Conservation (phyloP, 2,329 filamentous ascomycete species). For the Fusarium sp. region DNA sequence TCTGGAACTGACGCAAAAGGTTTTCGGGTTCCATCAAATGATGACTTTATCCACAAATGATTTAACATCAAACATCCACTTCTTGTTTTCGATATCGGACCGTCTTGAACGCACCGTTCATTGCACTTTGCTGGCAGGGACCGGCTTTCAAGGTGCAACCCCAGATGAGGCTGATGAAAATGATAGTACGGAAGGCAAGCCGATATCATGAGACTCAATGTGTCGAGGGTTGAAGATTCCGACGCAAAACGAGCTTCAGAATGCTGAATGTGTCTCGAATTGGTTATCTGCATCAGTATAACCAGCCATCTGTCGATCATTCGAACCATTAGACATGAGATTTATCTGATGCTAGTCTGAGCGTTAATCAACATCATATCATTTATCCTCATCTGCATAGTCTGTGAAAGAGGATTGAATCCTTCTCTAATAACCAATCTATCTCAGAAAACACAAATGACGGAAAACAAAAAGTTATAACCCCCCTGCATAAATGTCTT, state of each 20-base stretch:
- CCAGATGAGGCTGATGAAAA: conserved; percentile 12
- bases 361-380: background rate
- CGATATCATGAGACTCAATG: background rate
- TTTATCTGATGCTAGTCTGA: background rate
- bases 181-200: conserved; percentile 1
- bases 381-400: conserved; percentile 12
- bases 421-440: conserved; percentile 30
- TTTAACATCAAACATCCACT: conserved; percentile 32
- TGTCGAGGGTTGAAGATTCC: conserved; percentile 1
- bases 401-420: conserved; percentile 1
- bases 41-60: conserved; percentile 22
- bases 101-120: conserved; percentile 29
- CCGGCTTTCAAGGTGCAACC: conserved; percentile 18
- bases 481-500: conserved; percentile 36
- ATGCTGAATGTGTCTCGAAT: conserved; percentile 1
- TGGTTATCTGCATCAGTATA: conserved; percentile 11
- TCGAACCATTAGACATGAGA: background rate
- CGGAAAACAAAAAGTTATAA: background rate
- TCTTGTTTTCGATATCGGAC: conserved; percentile 31
- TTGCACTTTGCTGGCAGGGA: conserved; percentile 21
- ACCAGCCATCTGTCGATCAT: conserved; percentile 22
- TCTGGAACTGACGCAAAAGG: conserved; percentile 18
- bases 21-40: conserved; percentile 19
- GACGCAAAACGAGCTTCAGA: conserved; percentile 31
- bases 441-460: conserved; percentile 16